phyloP scores from a whole-genome alignment of 2,329 filamentous ascomycete genomes.

The Microsporum ferrugineum region DNA sequence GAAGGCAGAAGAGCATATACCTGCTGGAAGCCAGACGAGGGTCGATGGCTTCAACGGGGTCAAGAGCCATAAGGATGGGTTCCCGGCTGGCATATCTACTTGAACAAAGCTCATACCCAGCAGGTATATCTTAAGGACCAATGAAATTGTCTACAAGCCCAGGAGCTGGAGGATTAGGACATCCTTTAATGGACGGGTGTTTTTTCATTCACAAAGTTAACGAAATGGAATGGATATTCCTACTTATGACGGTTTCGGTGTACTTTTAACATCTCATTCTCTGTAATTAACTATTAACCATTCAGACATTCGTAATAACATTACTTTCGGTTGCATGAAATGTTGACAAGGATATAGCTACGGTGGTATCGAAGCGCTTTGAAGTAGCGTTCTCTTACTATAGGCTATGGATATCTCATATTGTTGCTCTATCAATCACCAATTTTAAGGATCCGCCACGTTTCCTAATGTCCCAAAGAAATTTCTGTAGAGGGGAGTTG shows the following conservation, averaged over 20 bases:
- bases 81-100: background rate
- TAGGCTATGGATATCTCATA: too few species aligned
- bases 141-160: background rate
- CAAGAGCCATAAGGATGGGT: background rate
- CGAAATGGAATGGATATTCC: background rate
- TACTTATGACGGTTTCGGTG: background rate
- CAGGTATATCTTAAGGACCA: background rate
- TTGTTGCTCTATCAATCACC: too few species aligned
- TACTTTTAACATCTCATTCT: background rate
- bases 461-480: too few species aligned
- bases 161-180: background rate
- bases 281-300: background rate
- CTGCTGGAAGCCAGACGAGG: background rate
- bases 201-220: background rate
- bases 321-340: background rate
- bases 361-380: too few species aligned
- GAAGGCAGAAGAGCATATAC: background rate
- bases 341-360: background rate
- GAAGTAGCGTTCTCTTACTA: too few species aligned
- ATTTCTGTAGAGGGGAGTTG: too few species aligned
- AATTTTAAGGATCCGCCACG: too few species aligned
- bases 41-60: background rate
- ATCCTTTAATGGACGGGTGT: background rate
- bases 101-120: background rate
- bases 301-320: background rate